Conservation (phyloP, 768 basidiomycete genomes). For the Leccinum obscurum region DNA sequence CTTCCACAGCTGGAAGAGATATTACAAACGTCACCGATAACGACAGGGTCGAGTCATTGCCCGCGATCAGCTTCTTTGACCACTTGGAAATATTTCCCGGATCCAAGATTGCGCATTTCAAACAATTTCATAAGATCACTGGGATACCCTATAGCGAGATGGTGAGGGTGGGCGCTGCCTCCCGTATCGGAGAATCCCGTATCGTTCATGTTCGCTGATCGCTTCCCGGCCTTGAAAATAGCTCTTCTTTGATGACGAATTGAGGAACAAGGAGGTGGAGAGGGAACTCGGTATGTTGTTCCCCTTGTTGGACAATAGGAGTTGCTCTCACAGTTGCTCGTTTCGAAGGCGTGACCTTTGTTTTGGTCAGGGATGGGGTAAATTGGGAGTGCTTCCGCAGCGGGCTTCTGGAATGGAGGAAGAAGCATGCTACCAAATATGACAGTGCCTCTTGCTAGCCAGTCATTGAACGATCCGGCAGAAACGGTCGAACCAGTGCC, state of each 20-base stretch:
- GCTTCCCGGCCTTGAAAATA: slow-evolving; percentile 20
- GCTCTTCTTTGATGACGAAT: slow-evolving; percentile 76
- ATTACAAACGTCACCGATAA: slow-evolving; percentile 2
- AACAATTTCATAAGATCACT: slow-evolving; percentile 66
- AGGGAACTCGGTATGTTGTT: slow-evolving; percentile 46
- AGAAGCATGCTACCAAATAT: slow-evolving; percentile 33
- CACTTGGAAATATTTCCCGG: slow-evolving; percentile 77
- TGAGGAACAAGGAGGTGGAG: slow-evolving; percentile 50
- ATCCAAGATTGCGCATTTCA: slow-evolving; percentile 83
- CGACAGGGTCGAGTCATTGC: slow-evolving; percentile 30
- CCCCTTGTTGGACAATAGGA: background rate
- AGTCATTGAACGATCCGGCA: background rate
- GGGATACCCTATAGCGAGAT: slow-evolving; percentile 80
- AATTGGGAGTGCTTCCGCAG: slow-evolving; percentile 60
- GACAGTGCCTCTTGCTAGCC: slow-evolving; percentile 11
- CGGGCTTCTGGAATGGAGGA: slow-evolving; percentile 75
- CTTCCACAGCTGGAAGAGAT: slow-evolving; percentile 34
- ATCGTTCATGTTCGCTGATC: background rate
- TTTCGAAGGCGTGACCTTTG: slow-evolving; percentile 73
- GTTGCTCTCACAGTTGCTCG: background rate
- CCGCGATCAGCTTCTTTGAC: slow-evolving; percentile 65
- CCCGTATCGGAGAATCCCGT: background rate
- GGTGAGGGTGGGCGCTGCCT: slow-evolving; percentile 40
- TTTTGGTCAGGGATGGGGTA: slow-evolving; percentile 65
- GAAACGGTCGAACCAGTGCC: background rate